Evolutionary conservation across 164 flowering plant genomes (phyloP), one percentile per base, ranked within the genome.

Genomic region (Berberis vulgaris): DNA sequence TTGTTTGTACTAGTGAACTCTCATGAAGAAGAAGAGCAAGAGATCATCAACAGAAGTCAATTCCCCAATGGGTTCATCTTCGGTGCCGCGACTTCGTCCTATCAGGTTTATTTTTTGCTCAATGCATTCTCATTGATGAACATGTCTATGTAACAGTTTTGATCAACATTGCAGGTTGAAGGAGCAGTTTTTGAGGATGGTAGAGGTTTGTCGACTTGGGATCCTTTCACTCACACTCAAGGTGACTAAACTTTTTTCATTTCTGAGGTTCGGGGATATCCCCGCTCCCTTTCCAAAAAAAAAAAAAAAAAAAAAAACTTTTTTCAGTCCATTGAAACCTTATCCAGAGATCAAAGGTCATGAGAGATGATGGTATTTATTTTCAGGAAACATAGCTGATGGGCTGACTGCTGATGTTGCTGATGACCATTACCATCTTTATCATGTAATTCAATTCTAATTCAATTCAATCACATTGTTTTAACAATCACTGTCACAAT

Each of bases 181-280:
- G 79, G 76, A 50, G 76, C 74, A 13, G 54, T 41, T 59, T 49
- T 53, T 13, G 74, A 72, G 64, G 79, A 65, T 67, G 71, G 71
- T 10, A 72, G 57, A 58, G 45, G 79, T 57, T 62, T 73, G 0
- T 73, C 65, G 65, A 76, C 73, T 61, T 76, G 79, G 79, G 76
- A 76, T 62, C 69, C 61, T 39, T 76, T 73, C 13, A 46, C 56
- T 44, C 72, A 66, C 54, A 49, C 52, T 38, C 63, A 53, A 62
- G 74, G 70, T 71, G 55, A 47, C 54, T 61, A 9, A n/a, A 54
- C 47, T 58, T 63, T 63, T 2, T 39, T 3, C 58, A 26, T 26
- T 26, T 26, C 26, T 26, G 0, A 26, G 26, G 26, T 26, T 26
- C 26, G 26, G 26, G 26, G 26, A 26, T 26, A 26, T 0, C 26